Percentiles rank a stretch among this genome's conserved stretches.
phyloP scores from a whole-genome alignment of 192 early-diverging fungal species.

The Coemansia sp. region DNA sequence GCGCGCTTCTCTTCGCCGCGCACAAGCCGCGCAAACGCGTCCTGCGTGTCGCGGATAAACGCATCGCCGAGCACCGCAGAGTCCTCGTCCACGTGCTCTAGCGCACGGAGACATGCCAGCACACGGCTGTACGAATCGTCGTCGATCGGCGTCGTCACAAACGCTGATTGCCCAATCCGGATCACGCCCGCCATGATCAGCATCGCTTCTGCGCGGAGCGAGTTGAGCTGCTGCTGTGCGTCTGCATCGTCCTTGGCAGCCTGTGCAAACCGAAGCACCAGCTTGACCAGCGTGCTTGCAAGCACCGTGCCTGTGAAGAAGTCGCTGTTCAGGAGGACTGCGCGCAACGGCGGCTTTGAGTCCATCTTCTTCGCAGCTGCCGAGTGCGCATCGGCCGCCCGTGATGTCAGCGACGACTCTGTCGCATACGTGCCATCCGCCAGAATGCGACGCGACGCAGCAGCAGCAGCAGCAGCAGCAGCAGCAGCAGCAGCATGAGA shows the following conservation, averaged over 20 bases:
- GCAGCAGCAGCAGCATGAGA: neutral
- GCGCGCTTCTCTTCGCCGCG: constrained; percentile 64
- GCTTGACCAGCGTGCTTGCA: constrained; percentile 85
- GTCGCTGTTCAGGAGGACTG: constrained; percentile 89
- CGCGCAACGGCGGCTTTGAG: constrained; percentile 49
- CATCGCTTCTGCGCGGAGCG: constrained; percentile 94
- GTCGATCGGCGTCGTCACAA: constrained; percentile 86
- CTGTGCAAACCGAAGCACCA: constrained; percentile 75
- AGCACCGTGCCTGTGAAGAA: constrained; percentile 92
- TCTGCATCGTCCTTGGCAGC: constrained; percentile 3
- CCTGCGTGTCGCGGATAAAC: constrained; percentile 64
- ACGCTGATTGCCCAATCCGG: constrained; percentile 87
- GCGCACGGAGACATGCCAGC: constrained; percentile 77
- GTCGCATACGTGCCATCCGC: constrained; percentile 98
- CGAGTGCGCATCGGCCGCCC: constrained; percentile 24
- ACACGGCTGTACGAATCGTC: constrained; percentile 97
- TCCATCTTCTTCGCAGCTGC: constrained; percentile 57
- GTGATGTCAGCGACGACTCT: constrained; percentile 80
- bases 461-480: constrained; percentile 6
- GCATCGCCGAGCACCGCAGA: constrained; percentile 39
- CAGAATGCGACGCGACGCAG: constrained; percentile 71
- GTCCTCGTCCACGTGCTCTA: constrained; percentile 62
- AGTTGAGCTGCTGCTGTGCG: constrained; percentile 60
- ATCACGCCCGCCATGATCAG: constrained; percentile 96
- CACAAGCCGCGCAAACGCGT: constrained; percentile 59